Conservation (phyloP, 345 rosid genomes). For the Euphorbia lathyris region DNA sequence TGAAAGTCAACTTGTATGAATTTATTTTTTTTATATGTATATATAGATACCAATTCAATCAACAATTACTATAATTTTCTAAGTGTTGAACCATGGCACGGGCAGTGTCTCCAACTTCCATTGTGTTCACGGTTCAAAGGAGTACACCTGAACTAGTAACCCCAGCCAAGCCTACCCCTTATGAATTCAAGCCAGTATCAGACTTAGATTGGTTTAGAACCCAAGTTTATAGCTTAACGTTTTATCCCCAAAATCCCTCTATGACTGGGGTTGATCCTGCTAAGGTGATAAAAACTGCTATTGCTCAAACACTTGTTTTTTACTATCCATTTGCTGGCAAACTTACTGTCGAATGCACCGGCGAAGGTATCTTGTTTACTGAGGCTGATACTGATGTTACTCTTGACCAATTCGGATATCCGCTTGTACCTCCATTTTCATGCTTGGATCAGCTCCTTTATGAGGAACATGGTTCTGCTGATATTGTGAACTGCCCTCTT, state of each 20-base stretch:
- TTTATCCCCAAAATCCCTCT: not conserved
- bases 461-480: conserved; percentile 25
- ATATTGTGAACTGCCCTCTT: conserved; percentile 11
- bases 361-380: conserved; percentile 23
- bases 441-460: conserved; percentile 20
- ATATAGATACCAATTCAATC: too few species aligned
- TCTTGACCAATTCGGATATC: conserved; percentile 16
- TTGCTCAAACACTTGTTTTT: conserved; percentile 5
- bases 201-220: not conserved
- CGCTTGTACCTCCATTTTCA: conserved; percentile 23
- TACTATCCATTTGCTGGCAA: conserved; percentile 11
- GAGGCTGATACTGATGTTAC: conserved; percentile 21
- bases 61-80: too few species aligned
- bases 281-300: not conserved
- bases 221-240: not conserved
- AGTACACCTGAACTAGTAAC: not conserved
- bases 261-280: not conserved
- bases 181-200: conserved; percentile 7
- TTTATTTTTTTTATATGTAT: too few species aligned
- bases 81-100: not conserved
- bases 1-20: too few species aligned
- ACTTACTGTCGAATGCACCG: conserved; percentile 24
- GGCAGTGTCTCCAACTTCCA: not conserved
- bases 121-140: not conserved
- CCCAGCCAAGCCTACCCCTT: conserved; percentile 3